A percentile compares a stretch with the other conserved stretches of the same genome.
Evolutionary conservation across 768 basidiomycete genomes (phyloP).

Genomic region (Amanita rubescens): DNA sequence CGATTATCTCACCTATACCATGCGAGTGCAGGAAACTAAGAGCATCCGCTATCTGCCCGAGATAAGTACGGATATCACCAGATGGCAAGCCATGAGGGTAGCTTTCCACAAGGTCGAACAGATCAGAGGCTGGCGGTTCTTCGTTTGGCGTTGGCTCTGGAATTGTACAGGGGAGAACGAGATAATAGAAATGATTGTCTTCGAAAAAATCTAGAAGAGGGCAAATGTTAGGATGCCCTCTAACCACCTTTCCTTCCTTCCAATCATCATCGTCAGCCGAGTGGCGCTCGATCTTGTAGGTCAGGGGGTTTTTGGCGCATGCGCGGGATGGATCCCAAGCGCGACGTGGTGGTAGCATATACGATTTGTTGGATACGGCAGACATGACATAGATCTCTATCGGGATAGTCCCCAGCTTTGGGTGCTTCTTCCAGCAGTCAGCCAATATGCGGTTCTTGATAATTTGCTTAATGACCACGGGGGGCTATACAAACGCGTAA

Average conservation of each 20-base stretch:
- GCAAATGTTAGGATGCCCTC: constrained; percentile 94
- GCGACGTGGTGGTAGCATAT: constrained; percentile 68
- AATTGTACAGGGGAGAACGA: constrained; percentile 75
- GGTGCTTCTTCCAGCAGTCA: constrained; percentile 99
- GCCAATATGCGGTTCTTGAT: constrained; percentile 98
- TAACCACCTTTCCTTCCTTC: constrained; percentile 63
- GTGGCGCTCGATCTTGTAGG: constrained; percentile 13
- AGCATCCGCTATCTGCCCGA: constrained; percentile 93
- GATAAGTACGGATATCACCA: constrained; percentile 66
- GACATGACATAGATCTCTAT: constrained; percentile 97
- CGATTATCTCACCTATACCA: constrained; percentile 68
- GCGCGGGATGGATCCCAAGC: constrained; percentile 78
- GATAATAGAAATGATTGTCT: constrained; percentile 92
- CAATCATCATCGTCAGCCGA: constrained; percentile 35
- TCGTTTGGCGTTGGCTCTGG: constrained; percentile 48
- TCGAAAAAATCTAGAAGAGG: constrained; percentile 95
- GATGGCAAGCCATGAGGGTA: constrained; percentile 82
- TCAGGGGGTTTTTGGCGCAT: constrained; percentile 13
- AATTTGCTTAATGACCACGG: constrained; percentile 93
- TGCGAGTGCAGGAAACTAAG: constrained; percentile 81
- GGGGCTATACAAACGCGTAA: constrained; percentile 47
- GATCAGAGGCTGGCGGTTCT: constrained; percentile 61
- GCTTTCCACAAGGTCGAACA: constrained; percentile 92
- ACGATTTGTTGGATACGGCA: constrained; percentile 74
- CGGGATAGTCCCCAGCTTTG: constrained; percentile 90